Conservation (phyloP, 2,329 filamentous ascomycete species). For the Pseudocercospora pini-densiflorae region DNA sequence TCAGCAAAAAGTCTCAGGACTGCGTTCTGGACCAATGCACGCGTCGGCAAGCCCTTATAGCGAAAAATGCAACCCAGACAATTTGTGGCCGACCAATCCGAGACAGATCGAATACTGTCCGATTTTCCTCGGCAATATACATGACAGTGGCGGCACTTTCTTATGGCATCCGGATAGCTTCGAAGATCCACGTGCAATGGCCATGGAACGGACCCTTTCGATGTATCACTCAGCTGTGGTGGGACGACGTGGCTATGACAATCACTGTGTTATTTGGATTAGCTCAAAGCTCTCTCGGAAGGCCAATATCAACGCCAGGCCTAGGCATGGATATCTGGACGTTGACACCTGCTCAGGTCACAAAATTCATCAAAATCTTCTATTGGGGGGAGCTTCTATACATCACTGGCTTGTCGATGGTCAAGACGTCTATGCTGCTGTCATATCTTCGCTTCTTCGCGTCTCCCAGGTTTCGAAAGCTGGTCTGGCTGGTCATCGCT, state of each 20-base stretch:
- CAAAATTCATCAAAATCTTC: constrained; percentile 17
- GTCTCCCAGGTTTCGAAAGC: constrained; percentile 13
- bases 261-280: constrained; percentile 22
- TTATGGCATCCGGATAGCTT: constrained; percentile 22
- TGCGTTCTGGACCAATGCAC: constrained; percentile 20
- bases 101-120: constrained; percentile 14
- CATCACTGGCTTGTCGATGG: constrained; percentile 12
- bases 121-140: constrained; percentile 6
- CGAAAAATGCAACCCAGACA: constrained; percentile 27
- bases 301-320: constrained; percentile 18
- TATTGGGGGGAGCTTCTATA: constrained; percentile 17
- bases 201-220: constrained; percentile 4
- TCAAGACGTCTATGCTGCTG: constrained; percentile 19
- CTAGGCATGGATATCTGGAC: constrained; percentile 29
- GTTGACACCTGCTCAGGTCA: constrained; percentile 19
- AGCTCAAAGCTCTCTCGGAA: not conserved
- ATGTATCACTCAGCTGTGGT: constrained; percentile 21
- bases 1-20: constrained; percentile 11
- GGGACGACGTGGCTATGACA: constrained; percentile 27
- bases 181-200: constrained; percentile 20
- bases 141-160: constrained; percentile 17
- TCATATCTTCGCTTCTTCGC: constrained; percentile 18
- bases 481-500: constrained; percentile 12
- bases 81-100: constrained; percentile 23
- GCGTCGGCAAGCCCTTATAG: constrained; percentile 5